Base-by-base conservation (phyloP, 305 asterid species). In the Fraxinus angustifolia region DNA sequence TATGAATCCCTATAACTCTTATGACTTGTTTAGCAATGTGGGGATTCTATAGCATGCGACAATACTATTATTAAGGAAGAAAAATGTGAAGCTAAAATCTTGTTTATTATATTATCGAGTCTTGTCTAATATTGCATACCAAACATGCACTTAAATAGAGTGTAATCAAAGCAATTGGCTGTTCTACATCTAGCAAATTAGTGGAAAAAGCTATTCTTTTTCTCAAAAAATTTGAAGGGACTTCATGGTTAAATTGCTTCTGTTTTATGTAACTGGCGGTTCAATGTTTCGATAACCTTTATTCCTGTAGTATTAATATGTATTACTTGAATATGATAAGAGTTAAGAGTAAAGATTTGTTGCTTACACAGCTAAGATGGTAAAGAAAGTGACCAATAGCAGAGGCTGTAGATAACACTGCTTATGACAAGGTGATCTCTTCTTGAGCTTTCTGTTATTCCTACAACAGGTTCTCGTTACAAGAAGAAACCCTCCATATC, bases 331-430 rank as follows among this genome's bases (percentile, higher is more conserved):
- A 62, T 31, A 23, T 78, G 33, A 6, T 73, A 42, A 45, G 42
- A 19, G n/a, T 50, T 17, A 35, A 19, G 6, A 16, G 31, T 23
- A 14, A n/a, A 14, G 72, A 74, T 28, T 26, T 50, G 42, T 31
- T 78, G 73, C 96, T 88, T 81, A 93, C 99, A 91, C 88, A 12
- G 91, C 91, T 35, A 95, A 87, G 70, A 90, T 65, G 62, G 99
- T 92, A 34, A 93, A 82, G 53, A 91, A 16, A 72, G 87, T 30
- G 30, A 92, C 90, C n/a, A 88, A 56, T 68, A 92, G 89, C 17
- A 87, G 83, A 81, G 90, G 91, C 87, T 81, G 82, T 21, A 85
- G 85, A 71, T 86, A 80, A 74, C 84, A 86, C 11, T 87, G 88
- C 76, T 42, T 79, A 17, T 74, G 91, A 79, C 88, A 88, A 65